Base-by-base conservation (phyloP, 129 eudicot genomes). In the Scalesia atractyloides region DNA sequence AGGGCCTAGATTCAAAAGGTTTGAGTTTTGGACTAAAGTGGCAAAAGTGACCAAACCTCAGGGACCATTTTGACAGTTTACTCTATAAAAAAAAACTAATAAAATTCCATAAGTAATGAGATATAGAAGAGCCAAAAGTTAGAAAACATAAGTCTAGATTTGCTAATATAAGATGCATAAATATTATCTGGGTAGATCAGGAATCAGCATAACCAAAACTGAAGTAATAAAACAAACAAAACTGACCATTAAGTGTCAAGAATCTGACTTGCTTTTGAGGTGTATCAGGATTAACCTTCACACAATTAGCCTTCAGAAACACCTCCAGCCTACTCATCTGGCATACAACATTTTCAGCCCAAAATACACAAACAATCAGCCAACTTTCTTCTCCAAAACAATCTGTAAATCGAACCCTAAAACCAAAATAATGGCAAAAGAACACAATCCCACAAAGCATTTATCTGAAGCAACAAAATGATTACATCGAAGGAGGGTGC, bases 231-330 rank as follows among this genome's bases (percentile, higher is more conserved):
- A 41, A 41, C 51, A 43, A 49, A 33, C 13, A 60, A 49, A 78
- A 83, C 97, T 89, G 73, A 93, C 98, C 95, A 20, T 73, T 56
- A 47, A 89, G 96, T 60, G 98, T 89, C 64, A 87, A 85, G 72
- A 89, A 86, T 75, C 95, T 80, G 82, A 93, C 95, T 89, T 93
- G 98, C 84, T 93, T 93, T 79, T 93, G 96, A n/a, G 98, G 98
- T 7, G 98, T 85, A 82, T 93, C 98, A 62, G 98, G 98, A 81
- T 93, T 93, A 64, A 93, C 98, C 82, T 93, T 93, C 83, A 93
- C 96, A 78, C 98, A 93, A 1, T 85, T 68, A 9, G 98, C 92
- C 77, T 75, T 74, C 24, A 68, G 80, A 74, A 93, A 93, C 78
- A 79, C 96, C 74, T 89, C 92, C 82, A 89, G 34, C 59, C 54